Evolutionary conservation across 2,329 filamentous ascomycete genomes (phyloP).

Genomic region (Coniochaeta pulveracea): DNA sequence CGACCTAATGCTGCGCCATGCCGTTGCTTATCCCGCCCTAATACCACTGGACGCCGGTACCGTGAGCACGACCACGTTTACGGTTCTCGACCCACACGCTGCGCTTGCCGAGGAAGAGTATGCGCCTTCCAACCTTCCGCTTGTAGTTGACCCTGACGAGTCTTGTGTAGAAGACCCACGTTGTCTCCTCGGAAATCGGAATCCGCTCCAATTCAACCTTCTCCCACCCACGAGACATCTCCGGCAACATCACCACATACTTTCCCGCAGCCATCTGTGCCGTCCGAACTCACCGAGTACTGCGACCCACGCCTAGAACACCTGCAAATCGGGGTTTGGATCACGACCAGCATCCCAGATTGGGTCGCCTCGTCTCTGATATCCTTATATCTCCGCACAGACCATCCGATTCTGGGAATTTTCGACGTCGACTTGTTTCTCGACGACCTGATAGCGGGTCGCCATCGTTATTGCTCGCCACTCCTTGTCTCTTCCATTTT

Average conservation of each 20-base stretch:
- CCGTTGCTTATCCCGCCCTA: conserved; percentile 1
- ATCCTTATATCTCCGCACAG: conserved; percentile 8
- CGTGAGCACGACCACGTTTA: background rate
- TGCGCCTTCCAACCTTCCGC: too few species aligned
- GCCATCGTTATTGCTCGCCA: conserved; percentile 10
- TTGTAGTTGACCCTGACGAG: too few species aligned
- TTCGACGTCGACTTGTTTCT: conserved; percentile 12
- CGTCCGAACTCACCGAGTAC: too few species aligned
- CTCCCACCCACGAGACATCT: too few species aligned
- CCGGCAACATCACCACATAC: too few species aligned
- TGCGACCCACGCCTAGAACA: conserved; percentile 7
- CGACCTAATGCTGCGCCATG: conserved; percentile 1
- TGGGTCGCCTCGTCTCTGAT: conserved; percentile 7
- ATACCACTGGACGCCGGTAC: background rate
- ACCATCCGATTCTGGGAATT: conserved; percentile 9
- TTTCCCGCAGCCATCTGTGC: too few species aligned
- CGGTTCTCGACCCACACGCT: too few species aligned
- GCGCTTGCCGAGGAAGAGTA: too few species aligned
- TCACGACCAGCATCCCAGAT: conserved; percentile 6
- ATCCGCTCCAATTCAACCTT: too few species aligned
- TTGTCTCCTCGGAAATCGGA: too few species aligned
- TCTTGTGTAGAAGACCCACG: too few species aligned
- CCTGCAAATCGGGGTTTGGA: conserved; percentile 8
- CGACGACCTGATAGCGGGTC: conserved; percentile 8
- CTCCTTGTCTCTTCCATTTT: conserved; percentile 10